Evolutionary conservation across 176 grass and related monocot genomes (phyloP), one percentile per base, ranked within the genome.

Genomic region (Poa pratensis): DNA sequence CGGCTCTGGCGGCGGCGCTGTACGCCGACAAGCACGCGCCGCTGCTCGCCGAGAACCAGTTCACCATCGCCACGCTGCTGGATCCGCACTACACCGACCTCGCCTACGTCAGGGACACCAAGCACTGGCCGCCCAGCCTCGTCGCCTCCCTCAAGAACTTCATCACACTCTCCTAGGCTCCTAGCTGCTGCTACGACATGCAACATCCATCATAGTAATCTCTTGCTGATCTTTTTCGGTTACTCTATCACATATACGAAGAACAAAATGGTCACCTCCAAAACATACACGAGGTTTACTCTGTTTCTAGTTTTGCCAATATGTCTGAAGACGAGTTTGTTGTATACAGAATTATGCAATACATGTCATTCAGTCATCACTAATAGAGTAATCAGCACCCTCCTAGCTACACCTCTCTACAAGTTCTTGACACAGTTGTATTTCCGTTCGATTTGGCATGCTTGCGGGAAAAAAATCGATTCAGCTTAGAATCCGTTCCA

Each of bases 91-190:
- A 95, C 84, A 92, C 88, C 50, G 96, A 98, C 89, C 87, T 94
- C 46, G 92, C 96, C 39, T 98, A 95, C 78, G 95, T 98, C 27
- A 78, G 87, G 87, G 91, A 94, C 81, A 94, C 93, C 67, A 98
- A 98, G 87, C 96, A 95, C 80, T 98, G 96, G 96, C 93, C 96
- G 17, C 96, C 96, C 35, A 98, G 89, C 83, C 91, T 95, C 73
- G 83, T 95, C 70, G 73, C 83, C 42, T 94, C 96, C 26, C 82
- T 95, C 74, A 80, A 82, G 83, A 69, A 98, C 68, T 98, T 97
- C 84, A 92, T 97, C 64, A 94, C 95, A 0, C 92, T 97, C 54
- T 92, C 95, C 12, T 97, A 67, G 64, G 6, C 15, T 27, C 42
- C 42, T 73, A 49, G 40, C 42, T 16, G 6, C 8, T 20, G 11